phyloP scores from a whole-genome alignment of 1,284 basidiomycete species.

The Cutaneotrichosporon sp. region DNA sequence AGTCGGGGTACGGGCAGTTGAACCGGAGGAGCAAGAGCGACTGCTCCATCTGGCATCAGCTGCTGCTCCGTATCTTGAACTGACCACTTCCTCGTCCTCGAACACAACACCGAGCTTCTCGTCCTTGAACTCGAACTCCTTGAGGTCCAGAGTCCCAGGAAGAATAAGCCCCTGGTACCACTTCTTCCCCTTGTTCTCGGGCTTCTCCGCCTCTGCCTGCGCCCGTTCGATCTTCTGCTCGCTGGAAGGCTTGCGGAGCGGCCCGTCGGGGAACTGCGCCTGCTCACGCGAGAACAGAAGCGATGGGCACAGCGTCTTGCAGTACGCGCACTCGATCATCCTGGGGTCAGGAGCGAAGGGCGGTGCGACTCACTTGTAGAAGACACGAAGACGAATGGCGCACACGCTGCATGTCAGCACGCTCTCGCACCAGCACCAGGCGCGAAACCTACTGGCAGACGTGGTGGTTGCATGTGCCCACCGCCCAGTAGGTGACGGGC shows the following conservation, averaged over 20 bases:
- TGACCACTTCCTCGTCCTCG: constrained; percentile 78
- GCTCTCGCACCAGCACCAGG: background rate
- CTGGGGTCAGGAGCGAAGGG: constrained; percentile 25
- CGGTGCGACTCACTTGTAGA: constrained; percentile 70
- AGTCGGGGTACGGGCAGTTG: constrained; percentile 79
- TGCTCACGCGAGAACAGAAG: constrained; percentile 81
- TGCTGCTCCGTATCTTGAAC: too few relatives aligned
- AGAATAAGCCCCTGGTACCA: constrained; percentile 45
- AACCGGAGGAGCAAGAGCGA: constrained; percentile 85
- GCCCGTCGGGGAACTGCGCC: constrained; percentile 65
- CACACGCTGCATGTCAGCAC: constrained; percentile 79
- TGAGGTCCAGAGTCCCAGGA: constrained; percentile 47
- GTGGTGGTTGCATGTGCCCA: constrained; percentile 85
- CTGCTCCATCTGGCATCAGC: constrained; percentile 70
- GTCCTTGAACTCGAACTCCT: constrained; percentile 64
- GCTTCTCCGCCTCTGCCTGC: constrained; percentile 40
- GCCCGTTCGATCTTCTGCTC: constrained; percentile 38
- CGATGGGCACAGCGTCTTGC: constrained; percentile 83
- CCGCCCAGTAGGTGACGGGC: constrained; percentile 83
- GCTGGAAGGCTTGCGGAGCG: constrained; percentile 58
- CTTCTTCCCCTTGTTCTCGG: constrained; percentile 40
- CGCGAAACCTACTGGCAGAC: constrained; percentile 50
- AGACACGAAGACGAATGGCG: constrained; percentile 80
- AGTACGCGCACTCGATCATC: constrained; percentile 89
- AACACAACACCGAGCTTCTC: constrained; percentile 78